Conservation (phyloP, 768 basidiomycete genomes). For the Leucocoprinus sp. region DNA sequence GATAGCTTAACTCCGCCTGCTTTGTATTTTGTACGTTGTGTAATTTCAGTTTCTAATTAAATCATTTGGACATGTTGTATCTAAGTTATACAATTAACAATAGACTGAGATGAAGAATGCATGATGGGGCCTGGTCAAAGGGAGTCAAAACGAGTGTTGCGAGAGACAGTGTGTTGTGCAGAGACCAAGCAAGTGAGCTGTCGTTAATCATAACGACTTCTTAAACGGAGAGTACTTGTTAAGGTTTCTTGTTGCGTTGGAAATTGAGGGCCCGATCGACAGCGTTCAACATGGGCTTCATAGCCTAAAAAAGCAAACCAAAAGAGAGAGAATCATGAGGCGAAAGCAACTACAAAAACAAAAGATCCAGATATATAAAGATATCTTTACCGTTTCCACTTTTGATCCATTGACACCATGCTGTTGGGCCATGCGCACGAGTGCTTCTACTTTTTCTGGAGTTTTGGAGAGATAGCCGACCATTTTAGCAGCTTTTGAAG, state of each 20-base stretch:
- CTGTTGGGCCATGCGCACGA: slow-evolving; percentile 55
- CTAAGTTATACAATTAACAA: slow-evolving; percentile 14
- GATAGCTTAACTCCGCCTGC: background rate
- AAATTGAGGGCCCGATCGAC: slow-evolving; percentile 67
- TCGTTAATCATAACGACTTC: slow-evolving; percentile 9
- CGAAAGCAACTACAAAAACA: background rate
- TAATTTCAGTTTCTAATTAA: slow-evolving; percentile 7
- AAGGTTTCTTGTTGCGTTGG: slow-evolving; percentile 36
- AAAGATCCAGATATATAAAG: background rate
- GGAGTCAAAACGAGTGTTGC: background rate
- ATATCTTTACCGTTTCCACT: slow-evolving; percentile 53
- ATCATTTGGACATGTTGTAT: slow-evolving; percentile 10
- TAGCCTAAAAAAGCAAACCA: slow-evolving; percentile 47
- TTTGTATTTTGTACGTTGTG: too few relatives aligned
- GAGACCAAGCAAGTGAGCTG: background rate
- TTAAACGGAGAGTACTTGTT: slow-evolving; percentile 6
- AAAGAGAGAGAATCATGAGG: background rate
- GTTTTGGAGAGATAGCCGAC: slow-evolving; percentile 72
- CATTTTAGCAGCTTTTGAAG: slow-evolving; percentile 83
- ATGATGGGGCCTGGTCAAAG: background rate
- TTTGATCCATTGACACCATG: slow-evolving; percentile 54
- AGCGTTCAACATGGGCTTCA: slow-evolving; percentile 68
- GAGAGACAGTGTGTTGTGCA: background rate
- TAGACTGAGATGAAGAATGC: slow-evolving; percentile 1
- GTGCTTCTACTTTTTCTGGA: slow-evolving; percentile 70